These are phyloP conservation scores for Acorus calamus DNA, from an alignment of 106 monocot species.

Conservation along the genomic window DNA sequence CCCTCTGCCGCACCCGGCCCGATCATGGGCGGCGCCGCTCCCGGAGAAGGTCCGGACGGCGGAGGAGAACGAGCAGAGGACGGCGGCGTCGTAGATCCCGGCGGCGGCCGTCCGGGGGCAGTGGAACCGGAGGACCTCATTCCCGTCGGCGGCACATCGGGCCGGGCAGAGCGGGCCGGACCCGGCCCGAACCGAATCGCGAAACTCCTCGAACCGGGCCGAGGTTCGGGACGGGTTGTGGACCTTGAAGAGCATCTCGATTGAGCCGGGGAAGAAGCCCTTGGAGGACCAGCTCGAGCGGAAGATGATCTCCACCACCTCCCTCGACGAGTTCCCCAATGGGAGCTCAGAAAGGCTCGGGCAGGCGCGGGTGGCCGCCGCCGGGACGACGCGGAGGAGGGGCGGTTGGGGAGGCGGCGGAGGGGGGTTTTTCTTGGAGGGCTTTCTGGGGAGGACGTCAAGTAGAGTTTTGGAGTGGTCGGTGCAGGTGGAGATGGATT, in stretches of 20 bases:
- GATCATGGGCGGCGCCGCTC: conserved; percentile 54
- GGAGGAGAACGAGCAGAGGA: conserved; percentile 1
- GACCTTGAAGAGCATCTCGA: conserved; percentile 73
- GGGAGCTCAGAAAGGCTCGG: neutral
- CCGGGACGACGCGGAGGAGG: too few relatives aligned
- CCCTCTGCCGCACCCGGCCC: conserved; percentile 20
- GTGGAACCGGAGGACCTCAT: conserved; percentile 91
- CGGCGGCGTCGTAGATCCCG: conserved; percentile 19
- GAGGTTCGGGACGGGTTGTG: conserved; percentile 55
- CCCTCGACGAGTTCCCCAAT: neutral
- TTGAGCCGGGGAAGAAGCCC: neutral
- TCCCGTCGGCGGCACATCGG: conserved; percentile 76
- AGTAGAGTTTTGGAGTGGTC: too few relatives aligned
- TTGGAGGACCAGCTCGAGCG: neutral
- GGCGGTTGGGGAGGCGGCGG: too few relatives aligned
- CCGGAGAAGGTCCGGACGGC: conserved; percentile 54
- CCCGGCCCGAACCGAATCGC: conserved; percentile 30
- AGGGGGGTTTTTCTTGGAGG: too few relatives aligned
- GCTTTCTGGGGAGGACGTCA: too few relatives aligned
- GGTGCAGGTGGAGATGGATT: too few relatives aligned
- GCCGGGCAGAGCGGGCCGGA: conserved; percentile 18
- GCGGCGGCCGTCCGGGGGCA: conserved; percentile 6
- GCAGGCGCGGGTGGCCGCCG: neutral
- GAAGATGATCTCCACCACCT: conserved; percentile 2
- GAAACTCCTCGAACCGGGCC: conserved; percentile 77